Percentiles rank a stretch among this genome's conserved stretches.
These are phyloP conservation scores for Tricholoma hemisulphureum DNA, from an alignment of 768 basidiomycete species.

Conservation along the genomic window DNA sequence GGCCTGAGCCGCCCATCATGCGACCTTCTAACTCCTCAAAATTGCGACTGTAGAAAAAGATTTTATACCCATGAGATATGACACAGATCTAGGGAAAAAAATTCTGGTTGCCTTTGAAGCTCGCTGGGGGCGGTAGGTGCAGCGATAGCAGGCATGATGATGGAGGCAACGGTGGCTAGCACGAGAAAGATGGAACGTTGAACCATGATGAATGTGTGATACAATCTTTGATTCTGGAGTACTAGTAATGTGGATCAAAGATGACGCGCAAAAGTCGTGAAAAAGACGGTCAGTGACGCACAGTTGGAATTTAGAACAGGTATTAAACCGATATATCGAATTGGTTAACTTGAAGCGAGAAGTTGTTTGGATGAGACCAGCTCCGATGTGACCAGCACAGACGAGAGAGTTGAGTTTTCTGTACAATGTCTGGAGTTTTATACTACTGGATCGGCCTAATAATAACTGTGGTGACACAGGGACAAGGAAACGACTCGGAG, in stretches of 20 bases:
- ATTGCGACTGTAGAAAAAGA: not conserved
- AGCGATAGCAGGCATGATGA: not conserved
- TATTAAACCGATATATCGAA: not conserved
- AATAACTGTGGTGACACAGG: too few species aligned
- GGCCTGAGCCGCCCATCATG: not conserved
- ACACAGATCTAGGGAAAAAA: not conserved
- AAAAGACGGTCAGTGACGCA: not conserved
- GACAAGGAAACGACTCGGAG: too few species aligned
- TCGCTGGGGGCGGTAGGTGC: not conserved
- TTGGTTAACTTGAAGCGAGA: not conserved
- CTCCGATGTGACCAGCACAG: too few species aligned
- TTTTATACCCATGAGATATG: not conserved
- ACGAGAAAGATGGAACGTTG: not conserved
- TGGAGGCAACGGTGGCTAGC: not conserved
- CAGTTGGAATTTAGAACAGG: not conserved
- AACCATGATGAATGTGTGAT: not conserved
- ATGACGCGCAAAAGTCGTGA: not conserved
- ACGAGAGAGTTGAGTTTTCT: too few species aligned
- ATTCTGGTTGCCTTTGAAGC: not conserved
- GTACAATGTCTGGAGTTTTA: too few species aligned
- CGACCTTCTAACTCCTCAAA: slow-evolving; percentile 4
- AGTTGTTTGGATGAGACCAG: not conserved
- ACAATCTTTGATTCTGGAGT: not conserved
- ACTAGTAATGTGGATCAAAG: too few species aligned
- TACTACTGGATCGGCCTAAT: too few species aligned